These are phyloP conservation scores for Volvariella surrecta DNA, from an alignment of 1,284 basidiomycete species.

Conservation along the genomic window DNA sequence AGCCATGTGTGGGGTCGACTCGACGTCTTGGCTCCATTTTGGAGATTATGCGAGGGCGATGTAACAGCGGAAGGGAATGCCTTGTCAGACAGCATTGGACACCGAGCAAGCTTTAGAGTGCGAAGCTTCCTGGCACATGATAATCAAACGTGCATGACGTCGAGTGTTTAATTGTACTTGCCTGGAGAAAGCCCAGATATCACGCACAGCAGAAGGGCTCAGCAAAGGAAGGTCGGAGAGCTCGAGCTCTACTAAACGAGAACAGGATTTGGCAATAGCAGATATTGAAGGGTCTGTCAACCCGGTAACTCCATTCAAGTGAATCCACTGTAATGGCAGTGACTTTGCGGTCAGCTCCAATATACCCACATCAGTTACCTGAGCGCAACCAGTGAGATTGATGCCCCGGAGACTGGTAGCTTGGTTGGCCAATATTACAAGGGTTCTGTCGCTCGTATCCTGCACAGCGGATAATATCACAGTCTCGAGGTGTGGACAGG, in stretches of 20 bases:
- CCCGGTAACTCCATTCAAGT: slow-evolving; percentile 57
- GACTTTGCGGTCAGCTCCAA: slow-evolving; percentile 62
- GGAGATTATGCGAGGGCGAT: slow-evolving; percentile 14
- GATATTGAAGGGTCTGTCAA: slow-evolving; percentile 74
- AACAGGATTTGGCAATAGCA: slow-evolving; percentile 66
- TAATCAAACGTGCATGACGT: slow-evolving; percentile 6
- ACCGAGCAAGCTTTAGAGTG: slow-evolving; percentile 67
- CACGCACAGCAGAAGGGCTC: slow-evolving; percentile 62
- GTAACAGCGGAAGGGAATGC: slow-evolving; percentile 61
- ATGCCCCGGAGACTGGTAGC: slow-evolving; percentile 69
- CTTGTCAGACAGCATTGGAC: slow-evolving; percentile 64
- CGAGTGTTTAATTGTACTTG: slow-evolving; percentile 13
- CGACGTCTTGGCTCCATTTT: slow-evolving; percentile 36
- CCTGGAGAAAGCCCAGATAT: slow-evolving; percentile 76
- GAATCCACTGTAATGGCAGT: slow-evolving; percentile 65
- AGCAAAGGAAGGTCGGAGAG: slow-evolving; percentile 68
- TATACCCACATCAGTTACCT: slow-evolving; percentile 71
- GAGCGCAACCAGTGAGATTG: slow-evolving; percentile 70
- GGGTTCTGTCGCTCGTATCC: slow-evolving; percentile 61
- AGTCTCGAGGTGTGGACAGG: slow-evolving; percentile 66
- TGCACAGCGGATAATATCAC: slow-evolving; percentile 64
- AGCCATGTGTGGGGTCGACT: slow-evolving; percentile 47
- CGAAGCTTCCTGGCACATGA: slow-evolving; percentile 49
- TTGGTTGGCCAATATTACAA: slow-evolving; percentile 52
- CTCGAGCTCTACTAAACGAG: slow-evolving; percentile 78